Evolutionary conservation across 2,329 filamentous ascomycete species (phyloP), one percentile per base, ranked within the genome.

Genomic region (Ascochyta pisi): DNA sequence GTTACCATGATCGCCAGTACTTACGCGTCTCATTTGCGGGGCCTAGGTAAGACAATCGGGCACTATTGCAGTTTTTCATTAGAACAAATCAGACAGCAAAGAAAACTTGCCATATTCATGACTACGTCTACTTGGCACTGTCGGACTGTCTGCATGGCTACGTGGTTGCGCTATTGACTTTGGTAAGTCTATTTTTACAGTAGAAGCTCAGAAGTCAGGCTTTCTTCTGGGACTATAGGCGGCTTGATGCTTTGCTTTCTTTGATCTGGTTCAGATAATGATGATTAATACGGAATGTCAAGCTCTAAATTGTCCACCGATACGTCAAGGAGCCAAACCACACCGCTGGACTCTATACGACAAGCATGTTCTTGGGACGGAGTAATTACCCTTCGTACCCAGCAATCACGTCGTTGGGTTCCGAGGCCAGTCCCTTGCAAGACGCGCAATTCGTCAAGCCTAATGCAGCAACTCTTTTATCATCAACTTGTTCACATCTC

Each of bases 361-460:
- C 13, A 27, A 13, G 9, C 23, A 23, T 10, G 22, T n/a, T 15
- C 15, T 29, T 42, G 16, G 13, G 19, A 15, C 43, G 43, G 43
- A 43, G 24, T 3, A 43, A 37, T 48, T 37, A 24, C 38, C 13
- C 13, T 23, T 41, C 22, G 24, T 22, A 23, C 42, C 42, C 37
- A 47, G 50, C 42, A 53, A 47, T 35, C 29, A 37, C 22, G 35
- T 40, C 29, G 16, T 37, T 15, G 27, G 37, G 23, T n/a, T 34
- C 6, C 33, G 38, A 3, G 23, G 15, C 37, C 23, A 47, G 29
- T 26, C 19, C 29, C 13, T 41, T 26, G 27, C 4, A 16, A 10
- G 37, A 37, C 29, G 43, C 23, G 26, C 29, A 26, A 42, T 35
- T 27, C 39, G 19, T 39, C 24, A 33, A 13, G 15, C 16, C 39